Base-by-base conservation (phyloP, 495 filamentous ascomycete species). In the Trichocladium uniseriatum region DNA sequence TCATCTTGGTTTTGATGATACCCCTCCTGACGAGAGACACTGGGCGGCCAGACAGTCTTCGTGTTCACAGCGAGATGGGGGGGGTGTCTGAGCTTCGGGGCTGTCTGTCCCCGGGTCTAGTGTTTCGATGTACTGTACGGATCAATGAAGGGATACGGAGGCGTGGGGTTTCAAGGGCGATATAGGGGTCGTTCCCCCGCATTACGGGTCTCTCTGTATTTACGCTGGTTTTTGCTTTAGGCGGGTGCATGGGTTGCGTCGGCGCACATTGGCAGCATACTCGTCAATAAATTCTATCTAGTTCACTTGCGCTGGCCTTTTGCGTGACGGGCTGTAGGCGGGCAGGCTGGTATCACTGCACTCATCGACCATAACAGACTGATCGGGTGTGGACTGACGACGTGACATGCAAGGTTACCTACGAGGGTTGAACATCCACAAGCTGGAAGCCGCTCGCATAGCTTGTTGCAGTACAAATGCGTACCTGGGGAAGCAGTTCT, bases 1-100 rank as follows among this genome's bases (percentile, higher is more conserved):
- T 47, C 49, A 55, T 36, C 22, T 49, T 41, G 38, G 38, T 28
- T 19, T 49, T 48, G 21, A 48, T 45, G 55, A 56, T 48, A 51
- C 43, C 47, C 48, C 27, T 24, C 44, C 13, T 35, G 41, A 13
- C 13, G 3, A 36, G 49, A 34, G 27, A 24, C 36, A 28, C 7
- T 15, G 38, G 43, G 29, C 19, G 2, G 27, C 27, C 27, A 29
- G 32, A 16, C 18, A 5, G 16, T 13, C 27, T 19, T 6, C 13
- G 43, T 31, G 43, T n/a, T n/a, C n/a, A n/a, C 21, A 16, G 11
- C 14, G 22, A 31, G 27, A 36, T 8, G 15, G 38, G 18, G 32
- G 14, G 36, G 24, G 16, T 37, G 7, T 35, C 24, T 13, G 37
- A 28, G 38, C n/a, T 42, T 42, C 15, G 43, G 40, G 18, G 38